Evolutionary conservation across 495 filamentous ascomycete species (phyloP).

Genomic region (Podospora tetraspora): DNA sequence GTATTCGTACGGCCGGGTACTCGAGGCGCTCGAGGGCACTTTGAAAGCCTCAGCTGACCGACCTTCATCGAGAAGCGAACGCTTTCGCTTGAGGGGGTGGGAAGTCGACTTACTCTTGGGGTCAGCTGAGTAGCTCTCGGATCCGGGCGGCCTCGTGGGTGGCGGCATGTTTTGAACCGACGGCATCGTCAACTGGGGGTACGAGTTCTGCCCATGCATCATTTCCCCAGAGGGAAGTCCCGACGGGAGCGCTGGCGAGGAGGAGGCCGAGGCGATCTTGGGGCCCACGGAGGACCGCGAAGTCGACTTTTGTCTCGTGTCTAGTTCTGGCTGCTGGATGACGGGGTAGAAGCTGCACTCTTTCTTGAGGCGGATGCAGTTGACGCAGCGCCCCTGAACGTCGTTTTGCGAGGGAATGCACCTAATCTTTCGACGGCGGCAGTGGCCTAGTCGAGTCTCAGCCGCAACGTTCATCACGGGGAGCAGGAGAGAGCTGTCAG

Average conservation of each 20-base stretch:
- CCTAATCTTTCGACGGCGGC: slow-evolving; percentile 90
- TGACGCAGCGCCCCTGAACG: slow-evolving; percentile 77
- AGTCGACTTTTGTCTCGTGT: slow-evolving; percentile 35
- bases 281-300: slow-evolving; percentile 36
- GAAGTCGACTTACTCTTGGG: slow-evolving; percentile 36
- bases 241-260: slow-evolving; percentile 45
- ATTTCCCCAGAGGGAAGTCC: slow-evolving; percentile 36
- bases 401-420: slow-evolving; percentile 79
- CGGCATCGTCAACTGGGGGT: slow-evolving; percentile 45
- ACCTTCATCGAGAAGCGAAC: neutral
- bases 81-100: slow-evolving; percentile 1
- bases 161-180: slow-evolving; percentile 45
- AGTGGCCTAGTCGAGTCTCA: slow-evolving; percentile 56
- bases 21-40: slow-evolving; percentile 34
- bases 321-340: slow-evolving; percentile 66
- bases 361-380: slow-evolving; percentile 94
- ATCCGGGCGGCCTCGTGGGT: slow-evolving; percentile 38
- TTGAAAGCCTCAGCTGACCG: slow-evolving; percentile 27
- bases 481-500: neutral
- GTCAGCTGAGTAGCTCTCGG: slow-evolving; percentile 34
- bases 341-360: slow-evolving; percentile 94
- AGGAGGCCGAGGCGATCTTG: slow-evolving; percentile 43
- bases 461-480: neutral
- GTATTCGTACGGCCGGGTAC: slow-evolving; percentile 34
- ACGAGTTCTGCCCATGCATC: slow-evolving; percentile 37